Evolutionary conservation across 805 yeast species (phyloP).

Genomic region (Ogataea methanolica): DNA sequence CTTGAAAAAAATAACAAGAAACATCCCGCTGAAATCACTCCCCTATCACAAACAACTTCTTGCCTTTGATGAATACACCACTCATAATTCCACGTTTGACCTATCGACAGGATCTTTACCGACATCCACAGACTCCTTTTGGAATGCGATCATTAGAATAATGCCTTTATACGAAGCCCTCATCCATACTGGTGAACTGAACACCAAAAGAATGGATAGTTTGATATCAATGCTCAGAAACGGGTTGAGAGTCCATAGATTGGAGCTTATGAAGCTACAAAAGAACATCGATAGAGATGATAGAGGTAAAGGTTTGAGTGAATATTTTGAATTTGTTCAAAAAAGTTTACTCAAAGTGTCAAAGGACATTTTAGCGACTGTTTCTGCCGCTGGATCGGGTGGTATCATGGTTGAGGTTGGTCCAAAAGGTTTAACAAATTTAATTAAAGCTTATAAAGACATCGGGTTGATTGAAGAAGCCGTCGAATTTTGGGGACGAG

Average conservation of each 20-base stretch:
- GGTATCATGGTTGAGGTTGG: slow-evolving; percentile 30
- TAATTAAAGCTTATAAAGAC: slow-evolving; percentile 55
- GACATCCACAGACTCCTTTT: slow-evolving; percentile 37
- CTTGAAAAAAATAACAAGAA: slow-evolving; percentile 11
- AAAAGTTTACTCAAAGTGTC: too few species aligned
- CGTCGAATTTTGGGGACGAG: slow-evolving; percentile 61
- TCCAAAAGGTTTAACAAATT: slow-evolving; percentile 50
- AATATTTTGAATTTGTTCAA: too few species aligned
- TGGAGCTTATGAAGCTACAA: not conserved
- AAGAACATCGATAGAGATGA: not conserved
- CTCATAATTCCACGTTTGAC: slow-evolving; percentile 31
- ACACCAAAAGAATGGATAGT: slow-evolving; percentile 38
- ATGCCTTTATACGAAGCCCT: slow-evolving; percentile 47
- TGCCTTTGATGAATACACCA: slow-evolving; percentile 47
- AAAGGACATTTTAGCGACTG: too few species aligned
- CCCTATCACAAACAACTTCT: slow-evolving; percentile 48
- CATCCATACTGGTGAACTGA: slow-evolving; percentile 42
- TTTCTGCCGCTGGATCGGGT: too few species aligned
- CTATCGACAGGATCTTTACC: slow-evolving; percentile 30
- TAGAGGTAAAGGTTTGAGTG: not conserved
- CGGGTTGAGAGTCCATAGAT: slow-evolving; percentile 38
- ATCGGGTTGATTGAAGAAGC: slow-evolving; percentile 57
- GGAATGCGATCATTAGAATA: slow-evolving; percentile 46
- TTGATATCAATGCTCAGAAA: slow-evolving; percentile 48
- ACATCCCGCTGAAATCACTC: slow-evolving; percentile 29